Conservation (phyloP, 306 rosid species). For the Prunus persica region DNA sequence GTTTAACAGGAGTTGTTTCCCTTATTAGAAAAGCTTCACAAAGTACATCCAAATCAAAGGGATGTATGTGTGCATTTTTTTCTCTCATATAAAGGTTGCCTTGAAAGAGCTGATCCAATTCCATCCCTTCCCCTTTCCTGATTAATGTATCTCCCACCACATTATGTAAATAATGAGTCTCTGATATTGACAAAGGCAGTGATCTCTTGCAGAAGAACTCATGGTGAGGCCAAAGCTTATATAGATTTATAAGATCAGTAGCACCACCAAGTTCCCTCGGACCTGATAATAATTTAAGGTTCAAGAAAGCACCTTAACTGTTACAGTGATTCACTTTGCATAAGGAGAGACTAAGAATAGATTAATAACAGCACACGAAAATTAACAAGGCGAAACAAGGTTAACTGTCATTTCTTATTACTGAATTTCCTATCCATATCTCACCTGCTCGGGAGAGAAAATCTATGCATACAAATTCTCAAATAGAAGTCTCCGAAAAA, state of each 20-base stretch:
- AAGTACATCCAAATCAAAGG: slow-evolving; percentile 24
- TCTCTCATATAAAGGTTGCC: slow-evolving; percentile 10
- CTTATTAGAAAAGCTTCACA: slow-evolving; percentile 28
- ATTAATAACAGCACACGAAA: neutral
- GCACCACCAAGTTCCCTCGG: slow-evolving; percentile 36
- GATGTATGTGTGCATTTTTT: slow-evolving; percentile 5
- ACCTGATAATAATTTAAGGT: slow-evolving; percentile 16
- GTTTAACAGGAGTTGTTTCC: slow-evolving; percentile 24
- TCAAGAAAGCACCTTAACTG: neutral
- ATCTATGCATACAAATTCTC: neutral
- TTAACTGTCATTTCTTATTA: neutral
- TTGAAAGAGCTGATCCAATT: slow-evolving; percentile 30
- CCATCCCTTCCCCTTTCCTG: slow-evolving; percentile 40
- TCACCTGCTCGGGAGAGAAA: neutral
- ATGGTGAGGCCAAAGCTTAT: slow-evolving; percentile 29
- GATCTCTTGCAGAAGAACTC: slow-evolving; percentile 31
- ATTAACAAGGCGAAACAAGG: neutral
- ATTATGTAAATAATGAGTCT: slow-evolving; percentile 31
- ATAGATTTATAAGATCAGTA: slow-evolving; percentile 29
- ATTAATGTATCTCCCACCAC: slow-evolving; percentile 39
- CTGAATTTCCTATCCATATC: neutral
- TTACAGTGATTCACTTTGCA: neutral
- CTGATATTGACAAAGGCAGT: slow-evolving; percentile 31
- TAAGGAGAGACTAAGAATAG: neutral
- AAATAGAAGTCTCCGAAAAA: neutral